These are phyloP conservation scores for Croton setiger DNA, from an alignment of 441 rosid species.

Conservation along the genomic window DNA sequence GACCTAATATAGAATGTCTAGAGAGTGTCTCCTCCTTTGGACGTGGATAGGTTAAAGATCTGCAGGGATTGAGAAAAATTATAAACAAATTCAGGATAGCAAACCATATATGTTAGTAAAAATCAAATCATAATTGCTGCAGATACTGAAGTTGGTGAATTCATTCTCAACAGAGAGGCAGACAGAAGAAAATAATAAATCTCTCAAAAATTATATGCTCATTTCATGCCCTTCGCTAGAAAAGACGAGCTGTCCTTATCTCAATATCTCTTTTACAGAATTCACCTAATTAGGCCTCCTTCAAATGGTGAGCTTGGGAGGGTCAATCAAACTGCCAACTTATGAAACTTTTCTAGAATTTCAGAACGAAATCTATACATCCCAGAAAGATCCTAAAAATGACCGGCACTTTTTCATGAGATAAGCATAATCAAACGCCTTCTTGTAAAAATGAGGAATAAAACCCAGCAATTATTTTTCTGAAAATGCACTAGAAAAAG, in stretches of 20 bases:
- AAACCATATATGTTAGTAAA: constrained; percentile 9
- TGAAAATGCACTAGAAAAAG: no score
- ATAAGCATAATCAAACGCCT: no score
- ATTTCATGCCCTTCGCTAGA: not conserved
- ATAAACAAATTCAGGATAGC: constrained; percentile 2
- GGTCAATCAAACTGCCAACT: not conserved
- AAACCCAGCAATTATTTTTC: no score
- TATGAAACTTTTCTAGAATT: not conserved
- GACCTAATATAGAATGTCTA: constrained; percentile 90
- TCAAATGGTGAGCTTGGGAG: not conserved
- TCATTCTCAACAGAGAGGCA: not conserved
- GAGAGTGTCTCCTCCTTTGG: constrained; percentile 89
- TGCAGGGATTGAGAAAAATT: constrained; percentile 32
- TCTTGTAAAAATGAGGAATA: no score
- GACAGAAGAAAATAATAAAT: not conserved
- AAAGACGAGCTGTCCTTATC: not conserved
- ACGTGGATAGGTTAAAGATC: constrained; percentile 55
- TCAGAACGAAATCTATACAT: not conserved
- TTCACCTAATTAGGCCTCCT: not conserved
- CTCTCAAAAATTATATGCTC: constrained; percentile 4
- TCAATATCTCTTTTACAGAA: not conserved
- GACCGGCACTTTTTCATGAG: no score
- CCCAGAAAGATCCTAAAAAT: not conserved
- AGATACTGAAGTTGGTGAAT: not conserved
- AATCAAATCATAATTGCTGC: constrained; percentile 7